Base-by-base conservation (phyloP, 2,329 filamentous ascomycete species). In the Metarhizium guizhouense region DNA sequence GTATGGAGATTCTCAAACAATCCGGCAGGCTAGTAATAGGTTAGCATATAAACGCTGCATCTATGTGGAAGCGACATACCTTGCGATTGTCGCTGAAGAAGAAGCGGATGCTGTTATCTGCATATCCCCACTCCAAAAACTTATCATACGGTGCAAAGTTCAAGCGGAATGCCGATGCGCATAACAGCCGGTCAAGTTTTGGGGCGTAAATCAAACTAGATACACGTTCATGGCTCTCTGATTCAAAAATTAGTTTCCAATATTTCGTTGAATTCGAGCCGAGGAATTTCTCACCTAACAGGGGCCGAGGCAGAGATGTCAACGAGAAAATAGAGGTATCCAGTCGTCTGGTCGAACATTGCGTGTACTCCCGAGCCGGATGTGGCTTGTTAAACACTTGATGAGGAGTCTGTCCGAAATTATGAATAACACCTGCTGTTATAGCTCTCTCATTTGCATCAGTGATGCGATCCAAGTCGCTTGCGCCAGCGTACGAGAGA, bases 401-500 rank as follows among this genome's bases (percentile, higher is more conserved):
- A 63, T 95, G 88, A 2, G 95, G 94, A 1, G 95, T 99, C 69
- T 99, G 94, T 0, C 94, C 94, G 70, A 99, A 99, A 64, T 97
- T 97, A 71, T 99, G 93, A 63, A 99, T 97, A 62, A 96, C 95
- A 38, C 90, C 90, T 54, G 96, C 96, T 0, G 91, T 93, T 5
- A 93, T 89, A 6, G 91, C 78, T 47, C 91, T 82, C 70, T 97
- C 92, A 55, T 93, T 84, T 0, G 89, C 87, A 66, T 97, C 93
- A 7, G 86, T 84, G 58, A 99, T 97, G 53, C 85, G 86, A 68
- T 99, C 94, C 4, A 99, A 76, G 68, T 99, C 90, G 60, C 89
- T 95, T 3, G 93, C 91, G 6, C 94, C 95, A 58, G 92, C 88
- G 66, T 99, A 99, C 0, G 93, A 97, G 20, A 96, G 79, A 68